phyloP scores from a whole-genome alignment of 306 rosid species.

The Gillenia trifoliata region DNA sequence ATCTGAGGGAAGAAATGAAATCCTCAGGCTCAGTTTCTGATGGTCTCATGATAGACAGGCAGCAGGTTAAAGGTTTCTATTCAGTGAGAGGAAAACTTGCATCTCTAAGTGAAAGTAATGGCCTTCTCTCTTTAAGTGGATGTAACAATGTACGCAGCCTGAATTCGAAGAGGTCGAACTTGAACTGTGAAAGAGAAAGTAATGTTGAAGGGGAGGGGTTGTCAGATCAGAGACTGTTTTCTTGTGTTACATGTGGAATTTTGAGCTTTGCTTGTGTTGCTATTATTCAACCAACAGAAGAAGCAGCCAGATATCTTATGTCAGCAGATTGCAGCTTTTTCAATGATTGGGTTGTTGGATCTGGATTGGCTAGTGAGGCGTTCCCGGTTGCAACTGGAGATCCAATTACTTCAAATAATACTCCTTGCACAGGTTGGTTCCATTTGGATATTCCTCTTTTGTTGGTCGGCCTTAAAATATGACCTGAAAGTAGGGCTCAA shows the following conservation, averaged over 20 bases:
- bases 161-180: conserved; percentile 40
- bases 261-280: conserved; percentile 94
- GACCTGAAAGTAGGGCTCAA: conserved; percentile 15
- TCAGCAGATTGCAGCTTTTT: conserved; percentile 89
- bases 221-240: conserved; percentile 86
- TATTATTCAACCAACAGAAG: conserved; percentile 79
- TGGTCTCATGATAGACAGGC: conserved; percentile 49
- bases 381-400: conserved; percentile 30
- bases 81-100: conserved; percentile 53
- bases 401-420: conserved; percentile 34
- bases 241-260: conserved; percentile 95
- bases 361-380: conserved; percentile 48
- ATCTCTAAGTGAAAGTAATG: conserved; percentile 42
- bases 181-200: conserved; percentile 34
- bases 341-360: conserved; percentile 73
- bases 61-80: conserved; percentile 47
- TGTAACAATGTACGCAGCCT: conserved; percentile 32
- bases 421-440: conserved; percentile 51
- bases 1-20: conserved; percentile 45
- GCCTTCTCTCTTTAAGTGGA: conserved; percentile 38
- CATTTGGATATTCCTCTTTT: not conserved
- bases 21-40: conserved; percentile 64
- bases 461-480: conserved; percentile 9
- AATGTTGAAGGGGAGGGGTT: conserved; percentile 48
- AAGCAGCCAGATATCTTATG: conserved; percentile 84